phyloP scores from a whole-genome alignment of 768 basidiomycete species.

The Cantharellus cinnabarinus region DNA sequence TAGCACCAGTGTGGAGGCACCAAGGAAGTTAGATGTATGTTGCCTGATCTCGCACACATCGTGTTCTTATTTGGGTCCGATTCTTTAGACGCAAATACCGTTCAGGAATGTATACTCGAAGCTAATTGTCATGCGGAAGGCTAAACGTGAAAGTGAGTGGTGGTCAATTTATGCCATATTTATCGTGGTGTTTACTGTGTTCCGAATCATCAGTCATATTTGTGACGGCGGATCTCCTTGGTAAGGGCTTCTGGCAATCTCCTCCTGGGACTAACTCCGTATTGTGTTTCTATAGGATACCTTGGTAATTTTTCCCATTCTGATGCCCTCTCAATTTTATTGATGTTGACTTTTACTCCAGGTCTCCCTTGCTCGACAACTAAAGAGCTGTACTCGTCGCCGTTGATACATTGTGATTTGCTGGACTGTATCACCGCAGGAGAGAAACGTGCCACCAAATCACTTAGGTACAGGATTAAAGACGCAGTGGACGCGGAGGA shows the following conservation, averaged over 20 bases:
- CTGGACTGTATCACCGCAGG: neutral
- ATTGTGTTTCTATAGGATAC: neutral
- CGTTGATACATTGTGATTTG: neutral
- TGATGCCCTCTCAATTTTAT: no score
- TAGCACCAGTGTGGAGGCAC: neutral
- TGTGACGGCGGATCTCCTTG: neutral
- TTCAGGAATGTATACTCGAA: neutral
- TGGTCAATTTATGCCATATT: neutral
- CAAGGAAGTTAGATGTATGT: neutral
- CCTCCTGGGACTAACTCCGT: neutral
- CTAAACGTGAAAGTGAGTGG: neutral
- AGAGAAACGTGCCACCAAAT: neutral
- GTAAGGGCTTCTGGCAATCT: neutral
- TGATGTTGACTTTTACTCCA: neutral
- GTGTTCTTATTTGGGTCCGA: no score
- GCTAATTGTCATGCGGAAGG: neutral
- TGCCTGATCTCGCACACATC: neutral
- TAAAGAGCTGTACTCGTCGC: neutral
- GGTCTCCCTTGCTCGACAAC: neutral
- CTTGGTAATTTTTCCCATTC: neutral
- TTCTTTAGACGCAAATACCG: no score
- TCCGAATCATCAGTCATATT: neutral
- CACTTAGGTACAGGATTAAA: neutral
- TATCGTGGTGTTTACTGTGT: neutral
- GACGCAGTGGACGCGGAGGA: neutral